These are phyloP conservation scores for Phragmites australis DNA, from an alignment of 176 grass and related monocot species.

Conservation along the genomic window DNA sequence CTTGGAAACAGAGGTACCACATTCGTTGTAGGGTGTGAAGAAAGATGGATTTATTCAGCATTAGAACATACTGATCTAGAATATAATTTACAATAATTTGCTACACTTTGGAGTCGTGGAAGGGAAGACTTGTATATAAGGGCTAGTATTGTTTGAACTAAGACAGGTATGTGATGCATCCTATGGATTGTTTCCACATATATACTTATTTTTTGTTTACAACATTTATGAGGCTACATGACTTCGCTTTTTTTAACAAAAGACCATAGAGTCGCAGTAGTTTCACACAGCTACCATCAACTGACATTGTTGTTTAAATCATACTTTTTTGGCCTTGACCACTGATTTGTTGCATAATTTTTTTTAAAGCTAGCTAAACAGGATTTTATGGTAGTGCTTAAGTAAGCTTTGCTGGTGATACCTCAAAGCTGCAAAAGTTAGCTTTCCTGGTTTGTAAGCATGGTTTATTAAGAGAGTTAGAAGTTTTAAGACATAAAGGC, in stretches of 20 bases:
- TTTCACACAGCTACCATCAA: neutral
- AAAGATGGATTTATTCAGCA: neutral
- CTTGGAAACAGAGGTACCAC: neutral
- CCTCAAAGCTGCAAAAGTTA: neutral
- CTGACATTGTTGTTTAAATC: neutral
- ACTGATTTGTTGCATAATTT: neutral
- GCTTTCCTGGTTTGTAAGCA: neutral
- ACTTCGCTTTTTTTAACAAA: neutral
- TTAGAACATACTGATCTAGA: neutral
- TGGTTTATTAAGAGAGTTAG: neutral
- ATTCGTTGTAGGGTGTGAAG: neutral
- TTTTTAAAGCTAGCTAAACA: neutral
- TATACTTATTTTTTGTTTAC: neutral
- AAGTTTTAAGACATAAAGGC: neutral
- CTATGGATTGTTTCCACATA: neutral
- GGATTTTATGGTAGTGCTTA: neutral
- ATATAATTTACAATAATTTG: neutral
- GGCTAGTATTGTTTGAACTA: neutral
- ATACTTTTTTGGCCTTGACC: neutral
- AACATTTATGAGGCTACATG: neutral
- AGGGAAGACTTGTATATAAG: neutral
- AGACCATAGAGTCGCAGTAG: neutral
- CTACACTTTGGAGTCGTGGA: neutral
- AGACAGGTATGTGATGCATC: neutral
- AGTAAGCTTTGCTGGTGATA: neutral